Conservation (phyloP, 2,329 filamentous ascomycete genomes). For the Dactylonectria estremocensis region DNA sequence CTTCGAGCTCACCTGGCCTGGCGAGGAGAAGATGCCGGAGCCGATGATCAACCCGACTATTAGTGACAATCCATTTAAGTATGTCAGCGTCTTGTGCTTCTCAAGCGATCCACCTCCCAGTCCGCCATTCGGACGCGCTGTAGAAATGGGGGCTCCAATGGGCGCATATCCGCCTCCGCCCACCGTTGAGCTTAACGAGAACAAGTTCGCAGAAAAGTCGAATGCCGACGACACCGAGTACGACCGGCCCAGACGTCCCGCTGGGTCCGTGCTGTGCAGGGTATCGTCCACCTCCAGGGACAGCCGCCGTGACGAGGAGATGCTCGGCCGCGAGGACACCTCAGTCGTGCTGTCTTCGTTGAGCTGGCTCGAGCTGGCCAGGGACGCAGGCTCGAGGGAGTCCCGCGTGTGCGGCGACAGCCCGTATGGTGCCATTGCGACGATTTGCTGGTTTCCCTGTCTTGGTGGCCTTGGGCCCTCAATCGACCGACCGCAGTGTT, state of each 20-base stretch:
- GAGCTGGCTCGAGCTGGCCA: constrained; percentile 82
- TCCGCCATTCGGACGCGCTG: constrained; percentile 62
- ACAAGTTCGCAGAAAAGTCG: constrained; percentile 94
- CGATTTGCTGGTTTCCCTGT: constrained; percentile 45
- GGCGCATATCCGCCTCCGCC: constrained; percentile 84
- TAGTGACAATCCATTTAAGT: constrained; percentile 91
- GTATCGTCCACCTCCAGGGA: constrained; percentile 89
- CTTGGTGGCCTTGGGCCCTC: constrained; percentile 17
- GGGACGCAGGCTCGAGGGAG: constrained; percentile 95
- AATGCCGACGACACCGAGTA: constrained; percentile 95
- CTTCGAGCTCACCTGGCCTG: constrained; percentile 91
- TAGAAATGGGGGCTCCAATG: constrained; percentile 81
- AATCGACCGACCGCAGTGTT: constrained; percentile 35
- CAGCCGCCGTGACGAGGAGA: constrained; percentile 91
- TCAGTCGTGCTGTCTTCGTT: constrained; percentile 72
- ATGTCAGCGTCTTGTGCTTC: constrained; percentile 96
- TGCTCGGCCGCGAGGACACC: constrained; percentile 84
- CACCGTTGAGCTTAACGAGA: constrained; percentile 88
- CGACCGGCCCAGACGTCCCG: constrained; percentile 69
- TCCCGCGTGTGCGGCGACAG: constrained; percentile 76
- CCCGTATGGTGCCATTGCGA: constrained; percentile 59
- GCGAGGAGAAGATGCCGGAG: constrained; percentile 95
- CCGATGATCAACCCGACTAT: constrained; percentile 96
- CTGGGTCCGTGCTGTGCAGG: constrained; percentile 71
- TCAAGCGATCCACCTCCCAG: constrained; percentile 86